These are phyloP conservation scores for Saprolegnia diclina DNA, from an alignment of 352 stramenopile genomes.

Conservation along the genomic window DNA sequence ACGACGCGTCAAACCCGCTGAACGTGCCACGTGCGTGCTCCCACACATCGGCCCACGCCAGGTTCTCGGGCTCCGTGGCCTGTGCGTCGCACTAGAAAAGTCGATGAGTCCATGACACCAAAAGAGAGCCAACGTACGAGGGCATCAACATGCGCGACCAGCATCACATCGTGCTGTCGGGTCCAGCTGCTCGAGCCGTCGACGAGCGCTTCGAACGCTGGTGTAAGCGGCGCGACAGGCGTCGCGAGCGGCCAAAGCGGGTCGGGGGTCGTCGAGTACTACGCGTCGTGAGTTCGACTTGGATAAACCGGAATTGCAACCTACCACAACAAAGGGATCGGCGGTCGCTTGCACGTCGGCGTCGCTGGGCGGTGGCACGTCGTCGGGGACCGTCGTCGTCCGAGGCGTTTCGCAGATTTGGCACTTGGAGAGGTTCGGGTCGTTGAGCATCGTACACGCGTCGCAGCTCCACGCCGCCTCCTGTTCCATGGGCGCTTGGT, in stretches of 20 bases:
- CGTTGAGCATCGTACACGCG: constrained; percentile 25
- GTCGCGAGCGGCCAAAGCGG: not conserved
- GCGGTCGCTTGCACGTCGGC: not conserved
- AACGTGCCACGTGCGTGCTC: not conserved
- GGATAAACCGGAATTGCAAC: not conserved
- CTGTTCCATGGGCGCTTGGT: not conserved
- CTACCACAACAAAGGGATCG: not conserved
- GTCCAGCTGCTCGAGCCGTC: constrained; percentile 2
- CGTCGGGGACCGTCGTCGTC: not conserved
- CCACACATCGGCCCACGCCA: not conserved
- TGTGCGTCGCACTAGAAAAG: constrained; percentile 17
- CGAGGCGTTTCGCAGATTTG: constrained; percentile 24
- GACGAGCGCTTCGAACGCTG: not conserved
- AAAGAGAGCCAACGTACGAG: constrained; percentile 3
- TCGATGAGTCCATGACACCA: constrained; percentile 17
- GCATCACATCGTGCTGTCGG: not conserved
- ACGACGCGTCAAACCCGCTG: not conserved
- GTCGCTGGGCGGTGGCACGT: not conserved
- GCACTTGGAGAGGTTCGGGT: constrained; percentile 23
- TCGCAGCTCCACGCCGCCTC: constrained; percentile 17
- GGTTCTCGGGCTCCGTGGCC: constrained; percentile 19
- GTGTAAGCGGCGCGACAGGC: not conserved
- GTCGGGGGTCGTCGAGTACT: not conserved
- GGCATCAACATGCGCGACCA: constrained; percentile 16
- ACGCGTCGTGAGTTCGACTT: not conserved